A percentile compares a stretch with the other conserved stretches of the same genome.
Conservation (phyloP, 2,329 filamentous ascomycete genomes). For the Pyrenochaeta sp. region DNA sequence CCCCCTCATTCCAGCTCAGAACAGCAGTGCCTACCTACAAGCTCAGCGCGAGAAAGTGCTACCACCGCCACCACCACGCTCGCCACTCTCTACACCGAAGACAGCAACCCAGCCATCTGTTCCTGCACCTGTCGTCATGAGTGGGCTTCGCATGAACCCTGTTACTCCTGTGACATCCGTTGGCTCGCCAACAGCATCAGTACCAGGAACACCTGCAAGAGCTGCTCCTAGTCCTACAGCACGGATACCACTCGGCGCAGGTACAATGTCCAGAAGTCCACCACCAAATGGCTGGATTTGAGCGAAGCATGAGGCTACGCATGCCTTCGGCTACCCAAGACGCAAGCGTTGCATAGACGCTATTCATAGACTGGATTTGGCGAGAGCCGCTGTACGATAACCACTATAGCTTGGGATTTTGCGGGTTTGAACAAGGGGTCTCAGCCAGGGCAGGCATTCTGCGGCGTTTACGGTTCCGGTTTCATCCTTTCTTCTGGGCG, state of each 20-base stretch:
- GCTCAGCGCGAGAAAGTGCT: conserved; percentile 46
- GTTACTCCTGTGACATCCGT: conserved; percentile 34
- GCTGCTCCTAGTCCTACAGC: conserved; percentile 39
- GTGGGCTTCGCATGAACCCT: conserved; percentile 48
- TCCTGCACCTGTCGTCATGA: conserved; percentile 25
- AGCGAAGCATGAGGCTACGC: conserved; percentile 4
- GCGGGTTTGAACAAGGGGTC: conserved; percentile 6
- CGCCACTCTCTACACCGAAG: conserved; percentile 14
- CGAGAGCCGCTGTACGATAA: conserved; percentile 34
- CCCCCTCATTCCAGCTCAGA: conserved; percentile 35
- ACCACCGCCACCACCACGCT: conserved; percentile 36
- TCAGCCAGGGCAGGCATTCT: not conserved
- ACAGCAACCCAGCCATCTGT: conserved; percentile 13
- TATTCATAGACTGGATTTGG: conserved; percentile 28
- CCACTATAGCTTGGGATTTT: conserved; percentile 4
- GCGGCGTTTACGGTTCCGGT: conserved; percentile 18
- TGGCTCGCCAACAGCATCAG: conserved; percentile 25
- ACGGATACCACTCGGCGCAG: conserved; percentile 45
- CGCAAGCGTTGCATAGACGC: conserved; percentile 2
- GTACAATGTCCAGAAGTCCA: conserved; percentile 47
- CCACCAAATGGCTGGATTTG: conserved; percentile 48
- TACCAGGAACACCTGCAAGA: conserved; percentile 19
- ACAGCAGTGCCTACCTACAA: conserved; percentile 43
- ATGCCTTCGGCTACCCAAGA: not conserved
- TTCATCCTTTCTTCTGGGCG: conserved; percentile 15